Evolutionary conservation across 345 rosid genomes (phyloP).

Genomic region (Ceriops tagal): DNA sequence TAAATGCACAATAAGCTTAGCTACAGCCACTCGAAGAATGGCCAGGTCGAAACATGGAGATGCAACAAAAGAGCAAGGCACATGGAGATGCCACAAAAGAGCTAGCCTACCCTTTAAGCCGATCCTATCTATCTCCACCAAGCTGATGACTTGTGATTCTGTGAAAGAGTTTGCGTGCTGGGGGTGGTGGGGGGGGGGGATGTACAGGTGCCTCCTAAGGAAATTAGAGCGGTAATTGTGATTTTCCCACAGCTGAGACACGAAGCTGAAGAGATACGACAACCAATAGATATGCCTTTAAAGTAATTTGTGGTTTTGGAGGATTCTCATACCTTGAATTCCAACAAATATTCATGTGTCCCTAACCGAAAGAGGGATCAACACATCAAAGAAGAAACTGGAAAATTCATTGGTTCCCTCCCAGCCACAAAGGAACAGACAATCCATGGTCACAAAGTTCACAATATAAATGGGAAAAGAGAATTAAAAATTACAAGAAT

Average conservation of each 20-base stretch:
- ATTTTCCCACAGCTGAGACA: constrained; percentile 22
- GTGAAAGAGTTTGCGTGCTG: constrained; percentile 8
- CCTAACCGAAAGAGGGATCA: not conserved
- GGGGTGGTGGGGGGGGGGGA: not conserved
- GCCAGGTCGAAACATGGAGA: constrained; percentile 7
- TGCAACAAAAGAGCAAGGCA: constrained; percentile 11
- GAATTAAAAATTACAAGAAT: constrained; percentile 11
- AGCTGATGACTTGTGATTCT: not conserved
- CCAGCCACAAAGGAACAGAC: not conserved
- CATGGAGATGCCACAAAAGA: constrained; percentile 16
- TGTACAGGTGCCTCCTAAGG: constrained; percentile 20
- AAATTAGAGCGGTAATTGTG: constrained; percentile 16
- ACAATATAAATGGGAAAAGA: not conserved
- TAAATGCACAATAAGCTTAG: constrained; percentile 21
- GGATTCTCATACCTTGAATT: not conserved
- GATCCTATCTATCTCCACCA: constrained; percentile 13
- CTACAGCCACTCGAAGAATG: constrained; percentile 9
- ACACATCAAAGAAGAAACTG: not conserved
- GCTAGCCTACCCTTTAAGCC: constrained; percentile 21
- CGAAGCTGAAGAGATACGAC: constrained; percentile 30
- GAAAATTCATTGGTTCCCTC: not conserved
- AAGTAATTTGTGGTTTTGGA: constrained; percentile 16
- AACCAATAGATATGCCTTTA: constrained; percentile 18
- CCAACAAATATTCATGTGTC: constrained; percentile 1
- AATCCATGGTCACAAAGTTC: not conserved